These are phyloP conservation scores for Xylaria cubensis DNA, from an alignment of 495 filamentous ascomycete genomes.

Conservation along the genomic window DNA sequence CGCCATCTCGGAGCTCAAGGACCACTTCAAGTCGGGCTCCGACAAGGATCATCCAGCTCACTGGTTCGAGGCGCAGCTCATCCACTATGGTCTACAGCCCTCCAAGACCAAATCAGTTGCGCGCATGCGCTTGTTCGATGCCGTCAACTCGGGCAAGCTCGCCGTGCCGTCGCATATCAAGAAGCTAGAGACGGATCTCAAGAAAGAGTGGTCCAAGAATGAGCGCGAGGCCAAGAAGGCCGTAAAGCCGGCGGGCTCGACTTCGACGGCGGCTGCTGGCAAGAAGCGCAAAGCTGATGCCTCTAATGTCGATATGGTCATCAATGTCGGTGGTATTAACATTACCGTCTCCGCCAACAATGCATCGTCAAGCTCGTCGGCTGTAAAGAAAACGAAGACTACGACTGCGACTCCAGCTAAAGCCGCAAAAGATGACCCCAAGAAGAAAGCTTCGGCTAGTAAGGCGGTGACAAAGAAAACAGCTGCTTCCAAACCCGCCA, in stretches of 20 bases:
- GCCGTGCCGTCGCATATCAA: constrained; percentile 35
- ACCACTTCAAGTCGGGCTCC: constrained; percentile 47
- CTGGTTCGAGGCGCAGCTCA: constrained; percentile 65
- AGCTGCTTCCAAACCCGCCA: constrained; percentile 30
- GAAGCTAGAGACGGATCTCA: constrained; percentile 58
- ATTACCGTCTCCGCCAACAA: constrained; percentile 35
- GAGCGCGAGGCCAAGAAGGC: constrained; percentile 54
- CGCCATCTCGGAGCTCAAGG: constrained; percentile 52
- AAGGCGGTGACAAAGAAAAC: constrained; percentile 33
- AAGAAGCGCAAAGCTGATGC: constrained; percentile 46
- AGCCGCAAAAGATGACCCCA: constrained; percentile 21
- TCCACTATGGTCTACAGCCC: constrained; percentile 62
- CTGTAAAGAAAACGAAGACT: constrained; percentile 33
- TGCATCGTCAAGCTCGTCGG: constrained; percentile 6
- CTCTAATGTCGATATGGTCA: constrained; percentile 31
- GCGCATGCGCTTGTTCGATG: constrained; percentile 62
- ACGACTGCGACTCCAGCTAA: constrained; percentile 27
- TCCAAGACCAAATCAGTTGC: constrained; percentile 62
- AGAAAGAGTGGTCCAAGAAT: constrained; percentile 57
- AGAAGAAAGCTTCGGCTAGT: constrained; percentile 26
- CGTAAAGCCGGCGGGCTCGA: constrained; percentile 26
- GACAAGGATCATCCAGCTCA: constrained; percentile 58
- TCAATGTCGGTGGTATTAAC: constrained; percentile 34
- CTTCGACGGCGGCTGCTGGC: constrained; percentile 11
- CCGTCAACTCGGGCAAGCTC: constrained; percentile 52